phyloP scores from a whole-genome alignment of 139 green algal species.

The Ostreobium quekettii region DNA sequence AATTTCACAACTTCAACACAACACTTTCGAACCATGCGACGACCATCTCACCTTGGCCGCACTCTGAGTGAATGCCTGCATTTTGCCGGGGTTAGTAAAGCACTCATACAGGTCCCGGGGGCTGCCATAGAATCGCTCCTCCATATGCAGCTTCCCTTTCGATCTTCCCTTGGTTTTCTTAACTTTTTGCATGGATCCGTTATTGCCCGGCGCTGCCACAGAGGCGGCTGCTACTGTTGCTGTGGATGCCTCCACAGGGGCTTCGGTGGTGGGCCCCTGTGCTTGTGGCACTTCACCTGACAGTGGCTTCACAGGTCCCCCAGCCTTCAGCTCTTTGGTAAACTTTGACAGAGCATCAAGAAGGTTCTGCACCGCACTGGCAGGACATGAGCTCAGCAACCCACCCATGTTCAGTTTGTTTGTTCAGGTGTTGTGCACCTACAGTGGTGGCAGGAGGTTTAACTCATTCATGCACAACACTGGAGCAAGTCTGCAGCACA shows the following conservation, averaged over 20 bases:
- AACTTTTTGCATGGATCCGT: no score
- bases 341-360: conserved; percentile 39
- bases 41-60: conserved; percentile 30
- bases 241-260: conserved; percentile 6
- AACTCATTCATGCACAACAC: no score
- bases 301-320: conserved; percentile 28
- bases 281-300: no score
- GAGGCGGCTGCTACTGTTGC: neutral
- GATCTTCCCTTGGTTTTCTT: no score
- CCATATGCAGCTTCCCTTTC: conserved; percentile 45
- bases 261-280: no score
- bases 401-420: no score
- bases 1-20: neutral
- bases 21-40: no score
- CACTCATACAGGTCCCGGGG: conserved; percentile 70
- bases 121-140: conserved; percentile 57
- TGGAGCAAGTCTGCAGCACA: no score
- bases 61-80: conserved; percentile 54
- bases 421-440: no score
- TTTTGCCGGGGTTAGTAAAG: conserved; percentile 50
- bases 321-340: conserved; percentile 57
- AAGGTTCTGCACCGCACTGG: conserved; percentile 32
- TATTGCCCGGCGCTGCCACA: neutral
- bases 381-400: no score
- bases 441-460: no score